These are phyloP conservation scores for Leishmania mexicana DNA, from an alignment of 208 protist species.

Conservation along the genomic window DNA sequence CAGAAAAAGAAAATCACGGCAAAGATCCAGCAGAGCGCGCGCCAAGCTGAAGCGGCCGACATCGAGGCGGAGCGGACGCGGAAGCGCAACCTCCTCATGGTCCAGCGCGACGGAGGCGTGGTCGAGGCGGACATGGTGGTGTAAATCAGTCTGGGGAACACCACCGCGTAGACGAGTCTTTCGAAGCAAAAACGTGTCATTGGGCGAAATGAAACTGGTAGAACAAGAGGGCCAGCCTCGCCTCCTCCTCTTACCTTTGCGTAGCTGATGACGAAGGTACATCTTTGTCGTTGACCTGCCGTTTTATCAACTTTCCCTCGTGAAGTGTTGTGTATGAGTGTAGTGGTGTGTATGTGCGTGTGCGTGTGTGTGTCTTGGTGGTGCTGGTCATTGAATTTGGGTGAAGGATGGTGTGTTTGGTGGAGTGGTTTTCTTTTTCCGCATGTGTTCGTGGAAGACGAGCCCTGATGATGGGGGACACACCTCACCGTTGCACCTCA, in stretches of 20 bases:
- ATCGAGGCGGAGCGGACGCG: slow-evolving; percentile 35
- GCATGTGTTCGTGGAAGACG: not conserved
- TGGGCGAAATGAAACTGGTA: not conserved
- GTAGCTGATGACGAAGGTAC: not conserved
- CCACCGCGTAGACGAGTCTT: not conserved
- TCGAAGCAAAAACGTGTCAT: not conserved
- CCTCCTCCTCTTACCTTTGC: not conserved
- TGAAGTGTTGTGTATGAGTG: not conserved
- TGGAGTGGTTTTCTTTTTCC: not conserved
- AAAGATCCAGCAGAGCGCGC: slow-evolving; percentile 37
- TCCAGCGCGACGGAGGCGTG: slow-evolving; percentile 41
- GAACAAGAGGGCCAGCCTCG: not conserved
- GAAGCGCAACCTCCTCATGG: slow-evolving; percentile 27
- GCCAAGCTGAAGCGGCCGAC: slow-evolving; percentile 42
- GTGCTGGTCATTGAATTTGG: not conserved
- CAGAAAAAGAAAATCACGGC: slow-evolving; percentile 94
- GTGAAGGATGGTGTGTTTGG: not conserved
- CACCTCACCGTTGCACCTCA: not conserved
- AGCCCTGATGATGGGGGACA: not conserved
- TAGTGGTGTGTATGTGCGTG: not conserved
- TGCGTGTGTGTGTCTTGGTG: not conserved
- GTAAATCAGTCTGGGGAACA: slow-evolving; percentile 14
- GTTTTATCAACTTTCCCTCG: not conserved
- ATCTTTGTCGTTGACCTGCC: not conserved
- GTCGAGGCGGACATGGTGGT: slow-evolving; percentile 81